Evolutionary conservation across 192 early-diverging fungal genomes (phyloP), one percentile per base, ranked within the genome.

Genomic region (Coemansia sp.): DNA sequence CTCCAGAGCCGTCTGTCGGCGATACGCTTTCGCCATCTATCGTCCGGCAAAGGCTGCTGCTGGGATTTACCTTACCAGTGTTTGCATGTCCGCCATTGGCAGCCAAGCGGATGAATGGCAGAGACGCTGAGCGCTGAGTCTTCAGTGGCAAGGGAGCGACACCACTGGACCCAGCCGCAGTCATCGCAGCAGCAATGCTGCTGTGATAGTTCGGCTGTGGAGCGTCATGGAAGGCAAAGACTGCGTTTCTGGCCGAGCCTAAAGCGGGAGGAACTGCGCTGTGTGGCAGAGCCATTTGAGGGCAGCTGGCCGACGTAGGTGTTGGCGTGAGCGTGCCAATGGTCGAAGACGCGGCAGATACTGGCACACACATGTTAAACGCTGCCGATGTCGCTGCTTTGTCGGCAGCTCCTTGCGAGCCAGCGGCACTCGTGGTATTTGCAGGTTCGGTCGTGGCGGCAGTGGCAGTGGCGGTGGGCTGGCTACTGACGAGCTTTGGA

Each of bases 81-180:
- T 16, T 29, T 13, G 65, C 51, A 42, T 36, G 44, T 24, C 40
- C 55, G 24, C 20, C 65, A 38, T 46, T 65, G 0, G 67, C 43
- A 6, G 49, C 70, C 24, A 77, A 22, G 51, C 74, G 76, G 24
- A 84, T 78, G 44, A 77, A 84, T 22, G 82, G 82, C 15, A 84
- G 82, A 12, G 82, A 84, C 5, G 82, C 82, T 20, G 82, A 84
- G 3, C 82, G 77, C 69, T 84, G 82, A 4, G 82, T 84, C 74
- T 84, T 84, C 33, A 79, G 46, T 12, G 72, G 75, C 59, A 71
- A 60, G 5, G 71, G 65, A 9, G 68, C 66, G 2, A 66, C 67
- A 4, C 51, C 68, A 9, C 63, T 60, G 18, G 68, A 61, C n/a
- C 59, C 42, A 34, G 44, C 31, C n/a, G 73, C 73, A 60, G 57